These are phyloP conservation scores for Talaromyces sp. DNA, from an alignment of 2,329 filamentous ascomycete species.

Conservation along the genomic window DNA sequence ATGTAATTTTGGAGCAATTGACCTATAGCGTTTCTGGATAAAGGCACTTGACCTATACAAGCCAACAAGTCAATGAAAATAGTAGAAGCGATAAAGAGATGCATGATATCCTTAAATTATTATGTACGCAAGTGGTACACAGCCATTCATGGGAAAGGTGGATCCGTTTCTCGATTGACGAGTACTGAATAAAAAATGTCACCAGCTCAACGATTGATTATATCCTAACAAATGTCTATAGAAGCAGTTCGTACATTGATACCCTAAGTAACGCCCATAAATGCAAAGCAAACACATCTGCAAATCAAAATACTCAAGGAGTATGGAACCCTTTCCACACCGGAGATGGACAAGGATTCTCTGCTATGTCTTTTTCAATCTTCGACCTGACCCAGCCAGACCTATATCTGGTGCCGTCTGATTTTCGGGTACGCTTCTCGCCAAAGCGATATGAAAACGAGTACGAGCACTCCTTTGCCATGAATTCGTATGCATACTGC, in stretches of 20 bases:
- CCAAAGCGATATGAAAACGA: slow-evolving; percentile 17
- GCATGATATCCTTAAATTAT: too few species aligned
- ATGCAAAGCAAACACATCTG: slow-evolving; percentile 6
- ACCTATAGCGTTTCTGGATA: too few species aligned
- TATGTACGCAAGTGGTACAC: not conserved
- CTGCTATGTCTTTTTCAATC: slow-evolving; percentile 12
- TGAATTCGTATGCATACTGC: slow-evolving; percentile 29
- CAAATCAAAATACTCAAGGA: not conserved
- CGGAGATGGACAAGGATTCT: slow-evolving; percentile 6
- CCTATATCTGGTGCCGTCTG: slow-evolving; percentile 12
- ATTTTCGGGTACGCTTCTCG: slow-evolving; percentile 2
- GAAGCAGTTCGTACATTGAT: not conserved
- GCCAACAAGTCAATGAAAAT: not conserved
- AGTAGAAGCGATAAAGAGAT: not conserved
- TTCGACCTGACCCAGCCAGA: slow-evolving; percentile 16
- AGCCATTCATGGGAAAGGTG: not conserved
- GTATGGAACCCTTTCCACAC: slow-evolving; percentile 14
- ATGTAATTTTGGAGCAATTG: too few species aligned
- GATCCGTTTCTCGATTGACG: not conserved
- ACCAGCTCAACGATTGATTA: not conserved
- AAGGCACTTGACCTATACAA: not conserved
- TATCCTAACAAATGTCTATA: not conserved
- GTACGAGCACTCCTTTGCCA: slow-evolving; percentile 13
- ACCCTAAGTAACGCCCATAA: slow-evolving; percentile 9
- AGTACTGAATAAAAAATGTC: not conserved